These are phyloP conservation scores for Phytopythium chamaehyphon DNA, from an alignment of 352 stramenopile species.

Conservation along the genomic window DNA sequence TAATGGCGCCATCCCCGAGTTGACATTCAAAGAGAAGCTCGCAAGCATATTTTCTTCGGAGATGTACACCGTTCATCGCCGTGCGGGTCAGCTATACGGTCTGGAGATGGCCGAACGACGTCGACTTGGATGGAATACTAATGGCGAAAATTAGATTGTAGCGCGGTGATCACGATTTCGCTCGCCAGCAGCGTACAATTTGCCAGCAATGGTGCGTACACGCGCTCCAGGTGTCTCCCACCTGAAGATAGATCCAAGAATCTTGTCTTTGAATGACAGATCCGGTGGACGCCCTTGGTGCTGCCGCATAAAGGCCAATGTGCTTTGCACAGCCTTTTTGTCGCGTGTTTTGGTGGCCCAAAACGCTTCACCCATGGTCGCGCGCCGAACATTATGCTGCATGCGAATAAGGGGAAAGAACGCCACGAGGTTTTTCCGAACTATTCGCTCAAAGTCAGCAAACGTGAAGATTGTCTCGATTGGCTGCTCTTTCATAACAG, in stretches of 20 bases:
- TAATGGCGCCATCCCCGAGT: conserved; percentile 32
- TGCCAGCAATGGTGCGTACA: conserved; percentile 27
- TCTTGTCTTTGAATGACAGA: conserved; percentile 32
- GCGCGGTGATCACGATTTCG: neutral
- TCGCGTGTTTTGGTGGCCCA: conserved; percentile 46
- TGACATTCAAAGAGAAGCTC: conserved; percentile 35
- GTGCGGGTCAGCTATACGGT: conserved; percentile 41
- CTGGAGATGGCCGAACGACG: conserved; percentile 32
- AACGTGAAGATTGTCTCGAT: conserved; percentile 23
- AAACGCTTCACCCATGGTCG: conserved; percentile 39
- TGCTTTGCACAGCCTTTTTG: conserved; percentile 24
- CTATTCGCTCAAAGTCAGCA: conserved; percentile 48
- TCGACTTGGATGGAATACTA: conserved; percentile 13
- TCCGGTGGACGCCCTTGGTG: conserved; percentile 32
- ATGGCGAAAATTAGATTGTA: conserved; percentile 11
- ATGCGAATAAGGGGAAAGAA: conserved; percentile 54
- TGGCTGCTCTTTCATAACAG: neutral
- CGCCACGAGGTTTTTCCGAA: conserved; percentile 34
- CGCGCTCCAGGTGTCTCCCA: conserved; percentile 20
- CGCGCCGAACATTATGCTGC: conserved; percentile 35
- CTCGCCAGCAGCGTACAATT: conserved; percentile 27
- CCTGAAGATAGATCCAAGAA: conserved; percentile 22
- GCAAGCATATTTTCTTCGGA: conserved; percentile 45
- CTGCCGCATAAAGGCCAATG: conserved; percentile 35
- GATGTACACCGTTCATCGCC: conserved; percentile 39